Evolutionary conservation across 176 grass and related monocot species (phyloP).

Genomic region (Phyllostachys edulis): DNA sequence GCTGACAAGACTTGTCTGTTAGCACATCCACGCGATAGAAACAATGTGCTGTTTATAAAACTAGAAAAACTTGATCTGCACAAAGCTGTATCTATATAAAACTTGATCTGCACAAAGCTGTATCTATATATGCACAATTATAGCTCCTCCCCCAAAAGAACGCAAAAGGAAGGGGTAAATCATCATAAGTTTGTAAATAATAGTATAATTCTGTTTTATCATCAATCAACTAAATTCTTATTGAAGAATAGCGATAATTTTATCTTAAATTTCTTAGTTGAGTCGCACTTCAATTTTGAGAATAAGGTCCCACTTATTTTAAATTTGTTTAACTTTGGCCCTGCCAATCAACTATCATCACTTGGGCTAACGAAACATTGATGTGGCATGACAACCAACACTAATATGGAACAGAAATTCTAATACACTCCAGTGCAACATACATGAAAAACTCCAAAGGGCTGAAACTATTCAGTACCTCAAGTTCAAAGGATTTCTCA

Average conservation of each 20-base stretch:
- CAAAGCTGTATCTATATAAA: constrained; percentile 7
- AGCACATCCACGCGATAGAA: not conserved
- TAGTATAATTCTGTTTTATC: not conserved
- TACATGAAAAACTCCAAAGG: constrained; percentile 16
- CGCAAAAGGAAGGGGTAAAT: not conserved
- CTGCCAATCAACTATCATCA: not conserved
- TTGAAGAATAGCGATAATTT: not conserved
- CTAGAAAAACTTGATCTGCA: not conserved
- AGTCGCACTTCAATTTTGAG: not conserved
- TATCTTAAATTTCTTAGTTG: not conserved
- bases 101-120: not conserved
- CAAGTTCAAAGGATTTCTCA: constrained; percentile 94
- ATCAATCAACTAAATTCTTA: not conserved
- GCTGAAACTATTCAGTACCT: constrained; percentile 57
- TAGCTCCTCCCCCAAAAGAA: not conserved
- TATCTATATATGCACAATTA: not conserved
- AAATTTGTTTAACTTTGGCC: not conserved
- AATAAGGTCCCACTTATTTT: not conserved
- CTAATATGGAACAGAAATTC: constrained; percentile 3
- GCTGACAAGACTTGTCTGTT: not conserved
- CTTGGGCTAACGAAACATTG: not conserved
- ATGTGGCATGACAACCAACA: not conserved
- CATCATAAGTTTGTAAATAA: not conserved
- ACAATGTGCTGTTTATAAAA: constrained; percentile 4
- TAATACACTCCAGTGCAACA: not conserved